Conservation (phyloP, 75 land plant genomes). For the Pinus taeda region DNA sequence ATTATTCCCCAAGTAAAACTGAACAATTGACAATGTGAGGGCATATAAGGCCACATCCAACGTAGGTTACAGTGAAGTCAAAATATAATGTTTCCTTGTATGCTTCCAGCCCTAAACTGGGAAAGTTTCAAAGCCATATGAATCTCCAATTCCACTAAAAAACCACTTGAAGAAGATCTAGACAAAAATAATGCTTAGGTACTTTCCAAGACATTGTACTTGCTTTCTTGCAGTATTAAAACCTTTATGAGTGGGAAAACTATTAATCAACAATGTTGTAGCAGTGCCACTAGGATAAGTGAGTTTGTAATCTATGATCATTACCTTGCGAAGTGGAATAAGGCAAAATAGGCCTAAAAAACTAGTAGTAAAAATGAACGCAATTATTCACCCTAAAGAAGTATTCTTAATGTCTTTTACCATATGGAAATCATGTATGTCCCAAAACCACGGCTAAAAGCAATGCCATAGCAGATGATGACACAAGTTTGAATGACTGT, state of each 20-base stretch:
- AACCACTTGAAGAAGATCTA: slow-evolving; percentile 71
- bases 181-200: slow-evolving; percentile 35
- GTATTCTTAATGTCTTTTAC: slow-evolving; percentile 52
- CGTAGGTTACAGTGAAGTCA: too few relatives aligned
- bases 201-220: slow-evolving; percentile 47
- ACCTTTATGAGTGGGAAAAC: slow-evolving; percentile 45
- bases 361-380: slow-evolving; percentile 49
- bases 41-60: too few relatives aligned
- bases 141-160: slow-evolving; percentile 52
- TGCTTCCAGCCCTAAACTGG: slow-evolving; percentile 35
- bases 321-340: too few relatives aligned
- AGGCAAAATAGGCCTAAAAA: slow-evolving; percentile 6
- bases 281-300: slow-evolving; percentile 70
- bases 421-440: slow-evolving; percentile 22
- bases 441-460: slow-evolving; percentile 39
- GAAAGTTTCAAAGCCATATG: slow-evolving; percentile 61
- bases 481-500: slow-evolving; percentile 41
- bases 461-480: slow-evolving; percentile 29
- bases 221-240: slow-evolving; percentile 53
- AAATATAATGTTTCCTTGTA: too few relatives aligned
- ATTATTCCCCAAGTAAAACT: too few relatives aligned
- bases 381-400: slow-evolving; percentile 54
- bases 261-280: slow-evolving; percentile 49
- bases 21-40: too few relatives aligned
- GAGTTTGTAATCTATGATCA: slow-evolving; percentile 20